Conservation (phyloP, 2,329 filamentous ascomycete species). For the Fusarium marasasianum region DNA sequence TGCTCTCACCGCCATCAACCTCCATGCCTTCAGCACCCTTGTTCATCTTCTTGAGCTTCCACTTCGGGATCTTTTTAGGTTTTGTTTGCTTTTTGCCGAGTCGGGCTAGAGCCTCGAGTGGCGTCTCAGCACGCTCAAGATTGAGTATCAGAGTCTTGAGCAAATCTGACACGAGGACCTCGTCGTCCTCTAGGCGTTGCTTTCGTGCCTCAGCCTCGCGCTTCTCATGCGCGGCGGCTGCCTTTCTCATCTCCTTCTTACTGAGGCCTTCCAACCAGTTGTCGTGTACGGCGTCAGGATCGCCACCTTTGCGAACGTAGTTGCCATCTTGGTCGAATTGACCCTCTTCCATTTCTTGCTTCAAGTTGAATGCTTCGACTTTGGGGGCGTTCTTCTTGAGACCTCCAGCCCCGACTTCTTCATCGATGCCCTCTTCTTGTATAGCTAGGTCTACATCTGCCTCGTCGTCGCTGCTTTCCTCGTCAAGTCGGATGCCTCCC, state of each 20-base stretch:
- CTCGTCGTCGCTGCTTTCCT: conserved; percentile 68
- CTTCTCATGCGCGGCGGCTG: conserved; percentile 86
- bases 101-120: conserved; percentile 86
- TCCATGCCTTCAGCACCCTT: conserved; percentile 72
- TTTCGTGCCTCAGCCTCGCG: conserved; percentile 79
- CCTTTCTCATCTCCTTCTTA: conserved; percentile 91
- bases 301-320: conserved; percentile 86
- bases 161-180: conserved; percentile 76
- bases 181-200: conserved; percentile 78
- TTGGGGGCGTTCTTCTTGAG: conserved; percentile 94
- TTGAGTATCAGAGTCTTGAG: conserved; percentile 76
- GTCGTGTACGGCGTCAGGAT: conserved; percentile 91
- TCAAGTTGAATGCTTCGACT: conserved; percentile 96
- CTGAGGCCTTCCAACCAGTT: conserved; percentile 91
- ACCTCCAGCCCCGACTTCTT: conserved; percentile 88
- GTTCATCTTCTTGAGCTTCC: conserved; percentile 75
- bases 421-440: conserved; percentile 80
- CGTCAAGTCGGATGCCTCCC: conserved; percentile 72
- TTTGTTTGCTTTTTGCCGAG: conserved; percentile 75
- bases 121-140: conserved; percentile 83
- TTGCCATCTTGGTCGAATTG: conserved; percentile 92
- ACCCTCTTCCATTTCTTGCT: conserved; percentile 88
- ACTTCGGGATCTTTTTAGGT: conserved; percentile 68
- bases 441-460: conserved; percentile 77
- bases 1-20: conserved; percentile 60